Percentiles rank a stretch among this genome's conserved stretches.
Conservation (phyloP, 2,329 filamentous ascomycete species). For the Teratosphaeria zuluensis region DNA sequence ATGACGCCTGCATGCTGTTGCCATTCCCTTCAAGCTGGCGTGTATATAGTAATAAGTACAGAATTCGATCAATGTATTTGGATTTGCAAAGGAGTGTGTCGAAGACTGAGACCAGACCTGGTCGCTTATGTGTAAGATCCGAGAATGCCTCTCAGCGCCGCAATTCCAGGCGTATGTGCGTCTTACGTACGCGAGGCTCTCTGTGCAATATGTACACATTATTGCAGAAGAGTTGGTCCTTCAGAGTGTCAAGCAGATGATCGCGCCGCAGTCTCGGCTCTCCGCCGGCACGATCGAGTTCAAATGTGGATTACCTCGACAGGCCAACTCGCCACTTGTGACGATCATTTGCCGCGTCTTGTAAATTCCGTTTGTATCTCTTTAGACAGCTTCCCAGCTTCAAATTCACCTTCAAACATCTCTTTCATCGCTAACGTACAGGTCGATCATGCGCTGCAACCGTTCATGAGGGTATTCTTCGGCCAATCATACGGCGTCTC, state of each 20-base stretch:
- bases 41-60: background rate
- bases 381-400: background rate
- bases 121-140: background rate
- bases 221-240: background rate
- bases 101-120: background rate
- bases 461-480: slow-evolving; percentile 35
- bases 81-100: background rate
- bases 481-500: slow-evolving; percentile 32
- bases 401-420: no score
- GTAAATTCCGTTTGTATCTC: background rate
- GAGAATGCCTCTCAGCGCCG: no score
- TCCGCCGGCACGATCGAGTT: background rate
- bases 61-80: background rate
- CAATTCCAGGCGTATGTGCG: no score
- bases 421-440: no score
- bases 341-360: background rate
- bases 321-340: background rate
- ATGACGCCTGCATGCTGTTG: background rate
- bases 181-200: no score
- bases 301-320: background rate
- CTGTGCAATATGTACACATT: background rate
- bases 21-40: background rate
- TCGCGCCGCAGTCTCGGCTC: background rate
- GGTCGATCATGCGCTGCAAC: slow-evolving; percentile 18
- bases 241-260: background rate